A percentile compares a stretch with the other conserved stretches of the same genome.
These are phyloP conservation scores for Kluyveromyces dobzhanskii DNA, from an alignment of 805 yeast species.

Conservation along the genomic window DNA sequence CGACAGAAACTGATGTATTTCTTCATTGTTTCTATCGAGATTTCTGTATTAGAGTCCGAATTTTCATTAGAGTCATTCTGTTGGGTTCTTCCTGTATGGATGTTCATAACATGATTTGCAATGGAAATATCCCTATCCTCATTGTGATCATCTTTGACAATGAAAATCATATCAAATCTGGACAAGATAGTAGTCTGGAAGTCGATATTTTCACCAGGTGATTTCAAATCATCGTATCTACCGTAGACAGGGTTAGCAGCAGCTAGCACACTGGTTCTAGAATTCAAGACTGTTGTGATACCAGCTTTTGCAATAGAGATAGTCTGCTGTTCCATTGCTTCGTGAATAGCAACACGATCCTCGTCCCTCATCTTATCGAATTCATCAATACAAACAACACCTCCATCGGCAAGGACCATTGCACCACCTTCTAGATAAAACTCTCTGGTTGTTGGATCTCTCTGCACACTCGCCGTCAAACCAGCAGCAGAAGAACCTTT, in stretches of 20 bases:
- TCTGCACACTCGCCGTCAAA: conserved; percentile 94
- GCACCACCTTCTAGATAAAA: conserved; percentile 99
- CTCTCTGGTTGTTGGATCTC: conserved; percentile 81
- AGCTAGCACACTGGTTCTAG: conserved; percentile 92
- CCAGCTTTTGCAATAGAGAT: conserved; percentile 99
- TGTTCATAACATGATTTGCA: conserved; percentile 90
- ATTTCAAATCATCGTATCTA: conserved; percentile 88
- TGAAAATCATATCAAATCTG: conserved; percentile 96
- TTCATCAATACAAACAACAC: conserved; percentile 98
- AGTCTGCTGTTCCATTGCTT: conserved; percentile 99
- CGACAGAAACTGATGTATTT: conserved; percentile 88
- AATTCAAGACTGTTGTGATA: conserved; percentile 90
- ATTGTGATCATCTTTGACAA: conserved; percentile 92
- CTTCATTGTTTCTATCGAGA: conserved; percentile 85
- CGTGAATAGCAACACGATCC: conserved; percentile 97
- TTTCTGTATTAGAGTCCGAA: conserved; percentile 54
- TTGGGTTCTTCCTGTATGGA: conserved; percentile 71
- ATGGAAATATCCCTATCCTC: conserved; percentile 76
- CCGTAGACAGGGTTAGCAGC: conserved; percentile 98
- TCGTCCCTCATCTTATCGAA: conserved; percentile 99
- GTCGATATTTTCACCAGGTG: conserved; percentile 97
- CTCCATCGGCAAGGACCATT: conserved; percentile 99
- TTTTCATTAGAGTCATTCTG: conserved; percentile 41
- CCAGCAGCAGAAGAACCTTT: conserved; percentile 99
- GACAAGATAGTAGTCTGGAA: conserved; percentile 95